Conservation (phyloP, 768 basidiomycete genomes). For the Pleurotus platypus region DNA sequence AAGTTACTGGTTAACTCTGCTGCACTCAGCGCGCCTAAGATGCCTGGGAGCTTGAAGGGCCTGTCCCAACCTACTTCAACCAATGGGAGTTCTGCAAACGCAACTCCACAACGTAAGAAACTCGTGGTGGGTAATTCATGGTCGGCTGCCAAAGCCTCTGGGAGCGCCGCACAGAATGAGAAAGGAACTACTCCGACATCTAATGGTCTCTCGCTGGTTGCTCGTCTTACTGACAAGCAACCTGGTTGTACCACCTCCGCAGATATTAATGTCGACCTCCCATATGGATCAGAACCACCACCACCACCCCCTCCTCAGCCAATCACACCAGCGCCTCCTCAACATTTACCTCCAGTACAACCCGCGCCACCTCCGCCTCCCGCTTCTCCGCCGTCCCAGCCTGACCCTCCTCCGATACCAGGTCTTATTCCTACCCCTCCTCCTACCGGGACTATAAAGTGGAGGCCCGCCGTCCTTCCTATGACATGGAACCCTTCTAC, state of each 20-base stretch:
- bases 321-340: background rate
- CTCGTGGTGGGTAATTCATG: constrained; percentile 47
- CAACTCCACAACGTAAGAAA: constrained; percentile 16
- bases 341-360: background rate
- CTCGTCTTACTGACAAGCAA: too few species aligned
- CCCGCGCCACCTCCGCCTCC: background rate
- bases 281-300: constrained; percentile 12
- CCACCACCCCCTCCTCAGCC: constrained; percentile 13
- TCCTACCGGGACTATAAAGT: constrained; percentile 23
- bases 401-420: constrained; percentile 1
- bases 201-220: too few species aligned
- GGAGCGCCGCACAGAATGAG: background rate
- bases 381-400: constrained; percentile 4
- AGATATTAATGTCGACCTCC: constrained; percentile 12
- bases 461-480: constrained; percentile 20
- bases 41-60: constrained; percentile 9
- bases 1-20: background rate
- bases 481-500: too few species aligned
- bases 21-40: background rate
- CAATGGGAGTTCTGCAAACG: background rate
- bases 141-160: constrained; percentile 28
- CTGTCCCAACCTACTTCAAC: constrained; percentile 10
- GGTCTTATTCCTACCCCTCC: constrained; percentile 14
- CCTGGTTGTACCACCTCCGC: constrained; percentile 1
- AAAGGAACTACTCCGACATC: too few species aligned